These are phyloP conservation scores for Allodekkera sacchari DNA, from an alignment of 805 yeast species.

Conservation along the genomic window DNA sequence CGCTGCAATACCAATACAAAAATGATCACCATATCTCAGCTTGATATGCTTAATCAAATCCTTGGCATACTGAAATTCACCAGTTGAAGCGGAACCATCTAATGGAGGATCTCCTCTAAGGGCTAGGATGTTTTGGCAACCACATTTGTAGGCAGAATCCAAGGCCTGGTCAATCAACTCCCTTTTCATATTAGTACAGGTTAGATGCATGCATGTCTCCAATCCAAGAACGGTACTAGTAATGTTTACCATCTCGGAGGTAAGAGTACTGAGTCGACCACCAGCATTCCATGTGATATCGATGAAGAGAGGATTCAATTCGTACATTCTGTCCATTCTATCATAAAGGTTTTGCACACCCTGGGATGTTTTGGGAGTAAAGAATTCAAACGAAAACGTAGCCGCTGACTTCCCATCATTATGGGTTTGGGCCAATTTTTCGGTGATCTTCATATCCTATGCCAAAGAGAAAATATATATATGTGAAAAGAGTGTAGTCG, in stretches of 20 bases:
- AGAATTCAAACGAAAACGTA: constrained; percentile 92
- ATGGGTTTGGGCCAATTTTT: constrained; percentile 36
- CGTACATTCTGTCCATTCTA: constrained; percentile 96
- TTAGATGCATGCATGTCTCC: constrained; percentile 96
- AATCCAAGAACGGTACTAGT: constrained; percentile 84
- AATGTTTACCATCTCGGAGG: constrained; percentile 87
- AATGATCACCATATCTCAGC: constrained; percentile 72
- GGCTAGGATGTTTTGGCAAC: constrained; percentile 93
- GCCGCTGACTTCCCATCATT: constrained; percentile 30
- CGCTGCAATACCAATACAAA: constrained; percentile 93
- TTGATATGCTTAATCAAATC: constrained; percentile 78
- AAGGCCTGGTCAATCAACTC: constrained; percentile 78
- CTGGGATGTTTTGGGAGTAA: constrained; percentile 94
- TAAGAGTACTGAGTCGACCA: constrained; percentile 72
- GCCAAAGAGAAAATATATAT: not conserved
- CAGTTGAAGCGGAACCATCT: constrained; percentile 62
- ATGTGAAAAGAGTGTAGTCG: not conserved
- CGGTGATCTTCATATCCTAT: constrained; percentile 34
- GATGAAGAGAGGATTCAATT: constrained; percentile 80
- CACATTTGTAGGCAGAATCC: constrained; percentile 76
- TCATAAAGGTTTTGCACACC: constrained; percentile 95
- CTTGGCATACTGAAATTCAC: constrained; percentile 83
- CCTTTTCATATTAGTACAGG: constrained; percentile 91
- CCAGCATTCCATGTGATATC: constrained; percentile 99
- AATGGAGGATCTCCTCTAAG: constrained; percentile 93